Conservation (phyloP, 2,329 filamentous ascomycete genomes). For the Colletotrichum godetiae region DNA sequence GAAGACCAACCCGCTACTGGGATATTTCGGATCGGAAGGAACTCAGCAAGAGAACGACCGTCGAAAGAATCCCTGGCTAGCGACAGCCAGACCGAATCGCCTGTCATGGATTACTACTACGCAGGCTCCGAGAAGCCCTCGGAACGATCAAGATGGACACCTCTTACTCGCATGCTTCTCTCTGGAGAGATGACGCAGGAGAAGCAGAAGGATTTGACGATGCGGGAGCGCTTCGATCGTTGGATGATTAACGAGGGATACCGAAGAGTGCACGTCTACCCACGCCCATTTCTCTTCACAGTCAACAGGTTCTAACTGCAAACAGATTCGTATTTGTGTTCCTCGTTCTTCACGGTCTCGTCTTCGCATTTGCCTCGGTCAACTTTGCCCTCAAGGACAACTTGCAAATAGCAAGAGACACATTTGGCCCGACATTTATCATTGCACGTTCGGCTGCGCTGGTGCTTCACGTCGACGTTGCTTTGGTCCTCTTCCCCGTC, state of each 20-base stretch:
- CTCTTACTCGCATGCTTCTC: constrained; percentile 83
- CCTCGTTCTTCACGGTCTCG: constrained; percentile 76
- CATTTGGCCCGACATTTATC: constrained; percentile 80
- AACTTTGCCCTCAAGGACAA: constrained; percentile 85
- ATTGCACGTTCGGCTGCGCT: constrained; percentile 82
- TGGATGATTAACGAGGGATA: constrained; percentile 95
- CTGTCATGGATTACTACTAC: constrained; percentile 48
- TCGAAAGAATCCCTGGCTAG: constrained; percentile 22
- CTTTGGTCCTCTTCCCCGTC: constrained; percentile 82
- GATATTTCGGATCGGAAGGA: constrained; percentile 29
- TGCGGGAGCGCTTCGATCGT: constrained; percentile 79
- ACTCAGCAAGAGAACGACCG: constrained; percentile 1
- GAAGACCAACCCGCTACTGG: constrained; percentile 30
- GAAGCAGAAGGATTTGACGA: constrained; percentile 73
- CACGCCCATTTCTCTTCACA: not conserved
- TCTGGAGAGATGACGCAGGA: constrained; percentile 86
- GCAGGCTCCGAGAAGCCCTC: constrained; percentile 59
- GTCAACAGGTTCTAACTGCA: constrained; percentile 27
- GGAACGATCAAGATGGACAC: constrained; percentile 85
- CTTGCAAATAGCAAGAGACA: constrained; percentile 71
- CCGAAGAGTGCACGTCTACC: constrained; percentile 74
- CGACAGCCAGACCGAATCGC: constrained; percentile 19
- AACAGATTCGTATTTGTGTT: constrained; percentile 81
- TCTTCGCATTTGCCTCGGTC: constrained; percentile 84
- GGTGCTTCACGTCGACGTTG: constrained; percentile 84